These are phyloP conservation scores for Geosiphon pyriformis DNA, from an alignment of 192 early-diverging fungal species.

Conservation along the genomic window DNA sequence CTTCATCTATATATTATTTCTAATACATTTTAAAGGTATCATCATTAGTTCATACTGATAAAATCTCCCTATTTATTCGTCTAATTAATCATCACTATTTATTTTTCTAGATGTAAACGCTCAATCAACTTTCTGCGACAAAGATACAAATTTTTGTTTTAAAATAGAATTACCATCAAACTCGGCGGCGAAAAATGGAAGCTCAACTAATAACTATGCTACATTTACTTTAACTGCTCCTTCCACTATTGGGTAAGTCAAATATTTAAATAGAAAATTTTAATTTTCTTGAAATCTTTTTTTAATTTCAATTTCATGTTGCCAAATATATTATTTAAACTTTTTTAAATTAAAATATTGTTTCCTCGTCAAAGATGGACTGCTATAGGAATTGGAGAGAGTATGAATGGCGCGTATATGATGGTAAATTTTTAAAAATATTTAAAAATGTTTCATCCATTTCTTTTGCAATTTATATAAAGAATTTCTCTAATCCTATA, in stretches of 20 bases:
- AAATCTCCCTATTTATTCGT: too few species aligned
- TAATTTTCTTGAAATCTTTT: neutral
- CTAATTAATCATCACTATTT: too few species aligned
- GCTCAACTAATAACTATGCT: neutral
- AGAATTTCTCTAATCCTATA: neutral
- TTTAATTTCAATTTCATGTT: neutral
- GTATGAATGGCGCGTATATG: slow-evolving; percentile 13
- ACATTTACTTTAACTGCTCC: slow-evolving; percentile 6
- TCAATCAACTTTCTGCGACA: too few species aligned
- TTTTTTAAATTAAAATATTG: slow-evolving; percentile 8
- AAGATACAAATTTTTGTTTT: too few species aligned
- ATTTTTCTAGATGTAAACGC: too few species aligned
- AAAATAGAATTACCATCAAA: too few species aligned
- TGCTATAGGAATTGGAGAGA: slow-evolving; percentile 6
- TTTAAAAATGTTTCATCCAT: neutral
- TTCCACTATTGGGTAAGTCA: slow-evolving; percentile 11
- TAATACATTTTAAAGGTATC: too few species aligned
- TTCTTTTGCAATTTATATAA: neutral
- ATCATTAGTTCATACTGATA: too few species aligned
- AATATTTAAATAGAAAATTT: neutral
- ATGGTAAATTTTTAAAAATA: neutral
- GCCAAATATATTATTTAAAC: neutral
- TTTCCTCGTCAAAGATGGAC: slow-evolving; percentile 8
- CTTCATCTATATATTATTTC: too few species aligned
- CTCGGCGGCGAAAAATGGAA: too few species aligned